Percentiles rank a stretch among this genome's conserved stretches.
phyloP scores from a whole-genome alignment of 163 green algal species.

The Trebouxia gelatinosa region DNA sequence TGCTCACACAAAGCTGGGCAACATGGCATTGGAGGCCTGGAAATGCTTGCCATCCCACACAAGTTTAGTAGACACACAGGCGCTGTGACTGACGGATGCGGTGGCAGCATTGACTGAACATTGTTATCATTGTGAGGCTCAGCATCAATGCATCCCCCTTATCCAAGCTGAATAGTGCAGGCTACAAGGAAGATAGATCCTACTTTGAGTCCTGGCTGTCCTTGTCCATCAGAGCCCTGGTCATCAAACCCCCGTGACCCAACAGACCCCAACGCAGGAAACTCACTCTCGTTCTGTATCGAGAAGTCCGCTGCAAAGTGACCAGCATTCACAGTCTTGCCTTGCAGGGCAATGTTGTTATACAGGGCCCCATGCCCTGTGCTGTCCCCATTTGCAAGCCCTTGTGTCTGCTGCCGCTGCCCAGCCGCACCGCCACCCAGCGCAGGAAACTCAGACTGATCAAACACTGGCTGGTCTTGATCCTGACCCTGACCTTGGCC shows the following conservation, averaged over 20 bases:
- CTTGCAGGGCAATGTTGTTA: slow-evolving; percentile 30
- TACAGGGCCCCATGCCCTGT: slow-evolving; percentile 27
- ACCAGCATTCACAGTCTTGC: slow-evolving; percentile 9
- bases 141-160: no score
- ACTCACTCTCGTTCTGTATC: slow-evolving; percentile 79
- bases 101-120: no score
- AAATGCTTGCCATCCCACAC: no score
- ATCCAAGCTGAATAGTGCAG: no score
- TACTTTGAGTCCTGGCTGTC: slow-evolving; percentile 21
- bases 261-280: slow-evolving; percentile 70
- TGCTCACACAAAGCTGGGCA: no score
- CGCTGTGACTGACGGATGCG: no score
- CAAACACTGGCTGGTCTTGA: slow-evolving; percentile 47
- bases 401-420: slow-evolving; percentile 6
- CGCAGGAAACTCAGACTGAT: slow-evolving; percentile 68
- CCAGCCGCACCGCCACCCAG: slow-evolving; percentile 38
- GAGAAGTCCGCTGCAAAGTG: slow-evolving; percentile 28
- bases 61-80: no score
- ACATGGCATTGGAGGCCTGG: no score
- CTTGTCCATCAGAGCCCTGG: slow-evolving; percentile 1
- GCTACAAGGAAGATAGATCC: no score
- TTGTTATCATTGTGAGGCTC: no score
- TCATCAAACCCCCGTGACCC: neutral
- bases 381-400: slow-evolving; percentile 28
- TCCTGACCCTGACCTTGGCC: slow-evolving; percentile 27